Evolutionary conservation across 2,329 filamentous ascomycete species (phyloP), one percentile per base, ranked within the genome.

Genomic region (Talaromyces islandicus): DNA sequence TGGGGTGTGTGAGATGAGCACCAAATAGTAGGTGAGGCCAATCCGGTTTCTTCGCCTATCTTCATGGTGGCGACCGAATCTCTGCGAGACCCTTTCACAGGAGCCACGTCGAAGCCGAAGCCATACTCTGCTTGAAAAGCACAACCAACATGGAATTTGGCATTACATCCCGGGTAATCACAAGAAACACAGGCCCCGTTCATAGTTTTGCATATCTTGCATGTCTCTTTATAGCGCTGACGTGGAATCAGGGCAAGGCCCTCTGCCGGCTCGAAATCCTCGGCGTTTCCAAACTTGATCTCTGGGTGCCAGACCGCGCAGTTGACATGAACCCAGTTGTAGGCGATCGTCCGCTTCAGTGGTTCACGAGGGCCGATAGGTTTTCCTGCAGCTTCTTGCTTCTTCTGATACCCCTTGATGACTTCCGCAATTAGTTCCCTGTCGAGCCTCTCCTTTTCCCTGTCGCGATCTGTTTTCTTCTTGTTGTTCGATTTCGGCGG

Each of bases 261-360:
- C 76, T 99, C 94, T 1, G 90, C 92, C 32, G 92, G 88, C 66
- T 92, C 89, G 35, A 99, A 78, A 19, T 89, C 86, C 68, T 88
- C 87, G 19, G 92, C 89, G 67, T 90, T 90, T 63, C 90, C 92
- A 73, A 97, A 99, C 70, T 92, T 94, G 68, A 96, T 88, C 74
- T 99, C 94, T 0, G 91, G 87, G 11, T 89, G 92, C 87, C 91
- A 97, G 19, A 96, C 81, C 1, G 94, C 92, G 70, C 94, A 99
- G 41, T 89, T 88, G 29, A 97, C 91, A 72, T 99, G 94, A 17
- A 97, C 91, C 94, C 94, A 99, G 70, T 97, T 97, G 77, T 97
- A 97, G 71, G 95, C 92, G 4, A 89, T 90, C 0, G 94, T 99
- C 54, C 91, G 86, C 77, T 99, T 99, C 64, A 99, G 80, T 3